Evolutionary conservation across 1,139 yeast genomes (phyloP), one percentile per base, ranked within the genome.

Genomic region (Pichia sp.): DNA sequence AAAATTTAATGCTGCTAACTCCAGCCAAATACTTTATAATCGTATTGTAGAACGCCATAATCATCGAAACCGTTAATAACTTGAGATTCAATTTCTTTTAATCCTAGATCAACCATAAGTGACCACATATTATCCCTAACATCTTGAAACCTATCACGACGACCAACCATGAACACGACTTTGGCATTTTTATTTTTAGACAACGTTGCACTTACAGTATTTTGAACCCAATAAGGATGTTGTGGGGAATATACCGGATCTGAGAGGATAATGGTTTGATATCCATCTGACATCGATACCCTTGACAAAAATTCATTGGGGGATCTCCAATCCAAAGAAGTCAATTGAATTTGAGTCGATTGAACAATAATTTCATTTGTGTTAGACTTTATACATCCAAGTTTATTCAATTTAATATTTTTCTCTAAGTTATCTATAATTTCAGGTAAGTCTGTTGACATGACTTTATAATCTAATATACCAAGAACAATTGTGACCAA

Each of bases 201-300:
- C 47, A 82, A 70, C 42, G 76, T 73, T 43, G 59, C 55, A 5
- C 62, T 58, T 3, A 88, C 69, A 73, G 86, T 81, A 45, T 76
- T 65, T 3, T 76, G 75, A 0, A 92, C 80, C 80, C 86, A 77
- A 32, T 65, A 64, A 0, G 97, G 97, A 61, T 92, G 97, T 35
- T 79, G 74, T 0, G 83, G 68, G 0, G 96, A 86, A 64, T 92
- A 92, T 1, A 90, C 80, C 0, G 97, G 96, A 64, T 92, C 98
- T 34, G 96, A 84, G 5, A 87, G 67, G 0, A 92, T 68, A 3
- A 90, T 71, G 0, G 88, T 78, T 41, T 76, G 73, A 62, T 76
- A 87, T 8, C 59, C 51, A 4, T 39, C 35, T 8, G 27, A 31
- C 1, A 11, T 25, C 6, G 26, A 47, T 40, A 51, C 58, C 53